Conservation (phyloP, 495 filamentous ascomycete species). For the Xylaria sp. region DNA sequence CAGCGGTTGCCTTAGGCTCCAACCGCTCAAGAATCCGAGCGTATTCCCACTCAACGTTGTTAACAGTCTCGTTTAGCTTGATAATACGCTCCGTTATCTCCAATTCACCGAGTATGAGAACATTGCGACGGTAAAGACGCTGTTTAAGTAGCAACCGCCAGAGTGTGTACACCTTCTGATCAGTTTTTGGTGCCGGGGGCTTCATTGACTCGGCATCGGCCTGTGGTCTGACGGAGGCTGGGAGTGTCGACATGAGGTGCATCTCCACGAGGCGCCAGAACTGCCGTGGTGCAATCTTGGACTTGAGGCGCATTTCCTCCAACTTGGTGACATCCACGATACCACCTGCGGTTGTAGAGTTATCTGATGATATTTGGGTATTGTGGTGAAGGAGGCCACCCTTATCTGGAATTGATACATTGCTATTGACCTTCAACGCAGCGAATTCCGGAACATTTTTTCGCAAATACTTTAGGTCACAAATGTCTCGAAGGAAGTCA, state of each 20-base stretch:
- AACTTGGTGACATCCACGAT: constrained; percentile 68
- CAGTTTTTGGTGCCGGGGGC: constrained; percentile 40
- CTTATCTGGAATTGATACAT: constrained; percentile 42
- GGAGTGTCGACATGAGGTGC: constrained; percentile 79
- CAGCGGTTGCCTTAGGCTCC: constrained; percentile 29
- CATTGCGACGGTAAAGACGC: constrained; percentile 79
- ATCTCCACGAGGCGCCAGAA: constrained; percentile 88
- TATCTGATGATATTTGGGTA: constrained; percentile 46
- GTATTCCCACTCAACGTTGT: constrained; percentile 84
- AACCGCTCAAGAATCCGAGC: constrained; percentile 63
- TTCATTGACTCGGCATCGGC: constrained; percentile 36
- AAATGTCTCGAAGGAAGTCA: constrained; percentile 84
- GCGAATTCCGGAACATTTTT: constrained; percentile 57
- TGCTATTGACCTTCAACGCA: constrained; percentile 59
- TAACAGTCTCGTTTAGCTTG: constrained; percentile 80
- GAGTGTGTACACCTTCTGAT: constrained; percentile 67
- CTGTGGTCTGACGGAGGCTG: constrained; percentile 63
- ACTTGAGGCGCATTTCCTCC: constrained; percentile 64
- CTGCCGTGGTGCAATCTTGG: constrained; percentile 87
- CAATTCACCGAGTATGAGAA: constrained; percentile 77
- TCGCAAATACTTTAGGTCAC: constrained; percentile 75
- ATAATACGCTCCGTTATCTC: constrained; percentile 77
- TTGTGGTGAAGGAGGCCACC: constrained; percentile 59
- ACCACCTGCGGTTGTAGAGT: constrained; percentile 9
- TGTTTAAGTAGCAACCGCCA: constrained; percentile 87